phyloP scores from a whole-genome alignment of 768 basidiomycete species.

The Rhodotorula sphaerocarpa region DNA sequence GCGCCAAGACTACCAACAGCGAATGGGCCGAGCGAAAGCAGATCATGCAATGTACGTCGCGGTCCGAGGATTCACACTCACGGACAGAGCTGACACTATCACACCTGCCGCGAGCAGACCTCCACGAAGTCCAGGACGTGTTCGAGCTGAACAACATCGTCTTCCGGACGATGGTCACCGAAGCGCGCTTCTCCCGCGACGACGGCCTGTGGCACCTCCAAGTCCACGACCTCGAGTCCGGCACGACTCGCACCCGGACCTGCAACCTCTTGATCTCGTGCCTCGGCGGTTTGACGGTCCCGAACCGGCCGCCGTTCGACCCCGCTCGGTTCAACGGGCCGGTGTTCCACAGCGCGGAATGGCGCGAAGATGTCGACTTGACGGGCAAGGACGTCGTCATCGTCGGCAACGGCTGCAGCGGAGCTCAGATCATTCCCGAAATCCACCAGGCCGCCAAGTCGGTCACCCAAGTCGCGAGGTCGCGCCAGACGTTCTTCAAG shows the following conservation, averaged over 20 bases:
- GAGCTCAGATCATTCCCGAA: slow-evolving; percentile 34
- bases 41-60: slow-evolving; percentile 20
- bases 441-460: slow-evolving; percentile 19
- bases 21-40: slow-evolving; percentile 23
- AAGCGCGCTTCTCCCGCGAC: slow-evolving; percentile 21
- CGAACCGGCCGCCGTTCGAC: slow-evolving; percentile 26
- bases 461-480: slow-evolving; percentile 35
- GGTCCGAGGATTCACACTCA: neutral
- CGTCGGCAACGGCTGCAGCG: slow-evolving; percentile 40
- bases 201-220: slow-evolving; percentile 32
- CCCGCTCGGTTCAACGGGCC: slow-evolving; percentile 30
- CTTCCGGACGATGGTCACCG: slow-evolving; percentile 23
- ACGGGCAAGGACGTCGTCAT: slow-evolving; percentile 37
- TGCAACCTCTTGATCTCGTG: slow-evolving; percentile 38
- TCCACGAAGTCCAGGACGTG: slow-evolving; percentile 27
- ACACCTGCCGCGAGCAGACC: slow-evolving; percentile 1
- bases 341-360: slow-evolving; percentile 36
- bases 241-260: slow-evolving; percentile 14
- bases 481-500: slow-evolving; percentile 33
- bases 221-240: slow-evolving; percentile 25
- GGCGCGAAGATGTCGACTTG: slow-evolving; percentile 30
- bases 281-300: slow-evolving; percentile 28
- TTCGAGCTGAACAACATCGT: slow-evolving; percentile 32
- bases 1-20: neutral
- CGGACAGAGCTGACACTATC: neutral